Conservation (phyloP, 805 yeast genomes). For the Zygotorulaspora danielsina region DNA sequence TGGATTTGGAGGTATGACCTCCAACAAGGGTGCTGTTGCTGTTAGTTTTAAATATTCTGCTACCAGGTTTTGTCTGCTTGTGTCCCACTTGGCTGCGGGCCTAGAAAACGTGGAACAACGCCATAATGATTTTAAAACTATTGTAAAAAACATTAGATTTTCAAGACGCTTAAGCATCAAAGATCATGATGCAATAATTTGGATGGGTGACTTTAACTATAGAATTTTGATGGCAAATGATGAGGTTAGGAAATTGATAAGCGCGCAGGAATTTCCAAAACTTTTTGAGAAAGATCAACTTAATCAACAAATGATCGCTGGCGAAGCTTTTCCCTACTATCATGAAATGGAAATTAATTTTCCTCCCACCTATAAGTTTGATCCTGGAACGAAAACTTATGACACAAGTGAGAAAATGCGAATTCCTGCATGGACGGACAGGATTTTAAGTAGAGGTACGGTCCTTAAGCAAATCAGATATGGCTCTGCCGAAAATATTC, state of each 20-base stretch:
- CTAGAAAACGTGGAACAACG: conserved; percentile 74
- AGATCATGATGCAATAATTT: conserved; percentile 79
- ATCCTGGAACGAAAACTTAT: conserved; percentile 73
- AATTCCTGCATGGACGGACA: conserved; percentile 97
- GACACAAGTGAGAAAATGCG: conserved; percentile 91
- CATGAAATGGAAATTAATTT: conserved; percentile 76
- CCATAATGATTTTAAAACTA: conserved; percentile 78
- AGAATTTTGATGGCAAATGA: conserved; percentile 71
- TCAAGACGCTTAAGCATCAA: conserved; percentile 52
- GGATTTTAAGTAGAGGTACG: conserved; percentile 66
- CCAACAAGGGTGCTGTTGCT: conserved; percentile 75
- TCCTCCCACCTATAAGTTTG: conserved; percentile 92
- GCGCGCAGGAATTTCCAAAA: conserved; percentile 43
- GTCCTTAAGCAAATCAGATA: conserved; percentile 58
- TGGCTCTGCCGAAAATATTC: conserved; percentile 50
- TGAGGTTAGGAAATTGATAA: conserved; percentile 56
- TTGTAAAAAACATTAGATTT: conserved; percentile 64
- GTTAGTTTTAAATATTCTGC: conserved; percentile 62
- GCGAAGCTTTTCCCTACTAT: conserved; percentile 76
- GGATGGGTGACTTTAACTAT: conserved; percentile 94
- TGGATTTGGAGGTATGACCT: conserved; percentile 89
- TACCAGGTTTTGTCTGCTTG: conserved; percentile 71
- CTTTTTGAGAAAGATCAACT: conserved; percentile 76
- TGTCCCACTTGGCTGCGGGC: conserved; percentile 93
- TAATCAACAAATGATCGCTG: conserved; percentile 64